Percentiles rank a stretch among this genome's conserved stretches.
phyloP scores from a whole-genome alignment of 306 rosid species.

The Nissolia schottii region DNA sequence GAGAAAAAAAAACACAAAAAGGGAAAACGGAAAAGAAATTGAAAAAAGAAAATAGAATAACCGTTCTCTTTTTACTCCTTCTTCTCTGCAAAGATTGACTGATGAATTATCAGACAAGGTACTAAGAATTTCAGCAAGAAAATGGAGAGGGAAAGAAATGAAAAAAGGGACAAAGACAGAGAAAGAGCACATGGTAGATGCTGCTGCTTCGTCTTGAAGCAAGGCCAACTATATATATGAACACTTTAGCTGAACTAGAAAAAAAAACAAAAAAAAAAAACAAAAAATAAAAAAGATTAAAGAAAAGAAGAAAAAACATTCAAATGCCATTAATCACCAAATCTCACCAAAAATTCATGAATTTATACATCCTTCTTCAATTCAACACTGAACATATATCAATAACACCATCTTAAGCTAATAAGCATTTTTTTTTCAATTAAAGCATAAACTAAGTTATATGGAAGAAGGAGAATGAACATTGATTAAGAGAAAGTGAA shows the following conservation, averaged over 20 bases:
- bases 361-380: conserved; percentile 62
- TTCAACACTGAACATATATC: conserved; percentile 22
- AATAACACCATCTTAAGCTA: conserved; percentile 32
- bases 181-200: conserved; percentile 23
- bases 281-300: neutral
- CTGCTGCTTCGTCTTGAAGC: conserved; percentile 57
- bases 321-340: conserved; percentile 8
- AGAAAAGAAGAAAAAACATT: neutral
- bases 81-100: conserved; percentile 42
- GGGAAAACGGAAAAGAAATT: neutral
- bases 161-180: neutral
- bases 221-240: conserved; percentile 18
- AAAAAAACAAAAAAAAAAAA: neutral
- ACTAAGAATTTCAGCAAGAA: conserved; percentile 32
- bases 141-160: neutral
- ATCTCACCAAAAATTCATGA: conserved; percentile 36
- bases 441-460: conserved; percentile 46
- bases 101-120: conserved; percentile 47
- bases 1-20: neutral
- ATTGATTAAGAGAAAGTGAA: conserved; percentile 19
- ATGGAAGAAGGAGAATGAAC: conserved; percentile 47
- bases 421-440: conserved; percentile 25
- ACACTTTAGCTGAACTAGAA: conserved; percentile 1
- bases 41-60: neutral
- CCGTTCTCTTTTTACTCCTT: conserved; percentile 6